These are phyloP conservation scores for Dipteronia sinensis DNA, from an alignment of 345 rosid genomes.

Conservation along the genomic window DNA sequence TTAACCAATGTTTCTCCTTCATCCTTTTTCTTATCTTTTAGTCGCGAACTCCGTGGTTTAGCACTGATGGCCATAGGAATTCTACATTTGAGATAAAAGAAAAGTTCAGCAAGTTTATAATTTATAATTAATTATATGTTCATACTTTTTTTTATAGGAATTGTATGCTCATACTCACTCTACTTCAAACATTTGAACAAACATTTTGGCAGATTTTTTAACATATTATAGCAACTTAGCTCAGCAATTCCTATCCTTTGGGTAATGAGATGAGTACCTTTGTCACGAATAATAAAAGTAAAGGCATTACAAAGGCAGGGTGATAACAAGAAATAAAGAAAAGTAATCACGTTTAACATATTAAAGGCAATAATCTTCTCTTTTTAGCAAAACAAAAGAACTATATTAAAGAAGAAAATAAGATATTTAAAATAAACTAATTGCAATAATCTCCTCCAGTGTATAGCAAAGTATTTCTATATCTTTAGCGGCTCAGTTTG, in stretches of 20 bases:
- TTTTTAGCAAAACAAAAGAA: neutral
- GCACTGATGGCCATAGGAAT: conserved; percentile 46
- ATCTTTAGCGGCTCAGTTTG: neutral
- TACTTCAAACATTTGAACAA: conserved; percentile 4
- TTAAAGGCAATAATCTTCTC: neutral
- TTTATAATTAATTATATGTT: neutral
- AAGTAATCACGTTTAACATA: conserved; percentile 6
- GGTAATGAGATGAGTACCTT: neutral
- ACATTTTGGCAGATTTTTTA: conserved; percentile 3
- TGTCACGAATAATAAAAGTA: neutral
- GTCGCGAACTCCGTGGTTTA: conserved; percentile 91
- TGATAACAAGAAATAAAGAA: conserved; percentile 2
- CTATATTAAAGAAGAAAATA: neutral
- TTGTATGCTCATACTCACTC: neutral
- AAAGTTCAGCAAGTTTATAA: conserved; percentile 17
- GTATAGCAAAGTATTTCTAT: neutral
- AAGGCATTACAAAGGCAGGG: neutral
- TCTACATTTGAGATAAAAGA: conserved; percentile 49
- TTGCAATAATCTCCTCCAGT: neutral
- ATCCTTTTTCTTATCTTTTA: conserved; percentile 84
- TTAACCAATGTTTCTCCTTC: conserved; percentile 88
- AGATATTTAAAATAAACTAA: neutral
- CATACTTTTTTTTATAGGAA: neutral
- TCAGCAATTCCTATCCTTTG: neutral
- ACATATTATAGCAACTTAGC: neutral